These are phyloP conservation scores for Bromus sterilis DNA, from an alignment of 176 grass and related monocot genomes.

Conservation along the genomic window DNA sequence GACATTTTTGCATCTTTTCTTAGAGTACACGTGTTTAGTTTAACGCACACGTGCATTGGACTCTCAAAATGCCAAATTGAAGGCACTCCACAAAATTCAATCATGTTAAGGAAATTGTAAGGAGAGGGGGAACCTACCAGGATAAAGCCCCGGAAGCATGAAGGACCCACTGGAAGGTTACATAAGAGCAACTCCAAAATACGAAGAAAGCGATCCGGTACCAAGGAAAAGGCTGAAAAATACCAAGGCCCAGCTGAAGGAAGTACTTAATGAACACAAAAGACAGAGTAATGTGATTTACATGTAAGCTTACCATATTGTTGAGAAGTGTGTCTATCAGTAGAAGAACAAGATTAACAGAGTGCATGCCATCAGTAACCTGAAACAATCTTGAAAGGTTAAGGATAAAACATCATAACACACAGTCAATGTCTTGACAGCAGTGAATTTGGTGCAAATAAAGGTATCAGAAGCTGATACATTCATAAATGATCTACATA, in stretches of 20 bases:
- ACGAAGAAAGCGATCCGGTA: conserved; percentile 83
- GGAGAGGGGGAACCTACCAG: conserved; percentile 40
- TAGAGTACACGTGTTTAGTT: neutral
- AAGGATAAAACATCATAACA: neutral
- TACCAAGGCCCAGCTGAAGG: neutral
- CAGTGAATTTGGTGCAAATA: neutral
- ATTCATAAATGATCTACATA: neutral
- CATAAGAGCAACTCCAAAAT: conserved; percentile 79
- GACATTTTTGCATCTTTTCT: neutral
- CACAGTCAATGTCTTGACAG: neutral
- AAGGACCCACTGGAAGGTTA: conserved; percentile 77
- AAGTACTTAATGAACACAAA: conserved; percentile 15
- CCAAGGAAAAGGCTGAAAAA: conserved; percentile 79
- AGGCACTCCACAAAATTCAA: neutral
- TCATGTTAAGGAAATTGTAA: neutral
- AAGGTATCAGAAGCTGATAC: neutral
- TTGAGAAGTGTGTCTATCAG: conserved; percentile 74
- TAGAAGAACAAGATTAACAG: conserved; percentile 70
- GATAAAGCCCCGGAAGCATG: conserved; percentile 62
- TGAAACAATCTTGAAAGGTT: conserved; percentile 21
- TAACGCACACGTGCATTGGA: neutral
- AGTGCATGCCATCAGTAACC: conserved; percentile 79
- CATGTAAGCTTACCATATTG: conserved; percentile 55
- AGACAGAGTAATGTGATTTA: neutral
- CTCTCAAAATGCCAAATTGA: neutral